phyloP scores from a whole-genome alignment of 345 rosid species.

The Atalantia buxifolia region DNA sequence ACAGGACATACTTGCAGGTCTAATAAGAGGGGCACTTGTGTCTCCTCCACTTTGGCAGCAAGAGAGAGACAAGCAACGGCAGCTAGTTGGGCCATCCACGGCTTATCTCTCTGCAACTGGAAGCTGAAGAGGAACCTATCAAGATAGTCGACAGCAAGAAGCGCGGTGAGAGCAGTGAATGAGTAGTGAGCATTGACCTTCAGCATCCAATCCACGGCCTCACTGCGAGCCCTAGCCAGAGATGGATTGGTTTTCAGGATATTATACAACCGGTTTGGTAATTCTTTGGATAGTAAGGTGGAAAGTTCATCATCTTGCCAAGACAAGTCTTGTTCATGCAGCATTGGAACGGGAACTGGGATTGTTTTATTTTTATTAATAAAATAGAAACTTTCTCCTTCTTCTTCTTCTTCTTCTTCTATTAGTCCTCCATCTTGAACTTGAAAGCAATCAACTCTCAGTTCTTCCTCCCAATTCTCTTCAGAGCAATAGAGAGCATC shows the following conservation, averaged over 20 bases:
- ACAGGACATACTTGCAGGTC: slow-evolving; percentile 55
- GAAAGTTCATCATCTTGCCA: slow-evolving; percentile 67
- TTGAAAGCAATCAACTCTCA: slow-evolving; percentile 11
- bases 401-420: background rate
- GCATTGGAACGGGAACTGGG: background rate
- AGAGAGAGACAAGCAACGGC: slow-evolving; percentile 76
- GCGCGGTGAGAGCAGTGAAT: slow-evolving; percentile 53
- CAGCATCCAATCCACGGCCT: slow-evolving; percentile 54
- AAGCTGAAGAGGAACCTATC: slow-evolving; percentile 54
- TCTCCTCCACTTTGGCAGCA: slow-evolving; percentile 69
- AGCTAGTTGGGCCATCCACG: slow-evolving; percentile 62
- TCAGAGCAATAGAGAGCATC: slow-evolving; percentile 63
- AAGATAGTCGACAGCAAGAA: slow-evolving; percentile 65
- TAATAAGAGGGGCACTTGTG: slow-evolving; percentile 53
- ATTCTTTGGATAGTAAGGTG: slow-evolving; percentile 43
- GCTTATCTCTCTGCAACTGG: slow-evolving; percentile 41
- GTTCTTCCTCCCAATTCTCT: slow-evolving; percentile 47
- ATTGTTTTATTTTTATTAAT: background rate
- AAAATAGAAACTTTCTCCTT: slow-evolving; percentile 6
- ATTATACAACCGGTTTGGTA: slow-evolving; percentile 26
- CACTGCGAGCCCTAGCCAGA: slow-evolving; percentile 38
- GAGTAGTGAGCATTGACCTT: slow-evolving; percentile 46
- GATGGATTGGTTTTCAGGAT: slow-evolving; percentile 23
- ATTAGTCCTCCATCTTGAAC: background rate
- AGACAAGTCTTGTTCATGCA: slow-evolving; percentile 40